These are phyloP conservation scores for Umbilicus rupestris DNA, from an alignment of 164 flowering plant genomes.

Conservation along the genomic window DNA sequence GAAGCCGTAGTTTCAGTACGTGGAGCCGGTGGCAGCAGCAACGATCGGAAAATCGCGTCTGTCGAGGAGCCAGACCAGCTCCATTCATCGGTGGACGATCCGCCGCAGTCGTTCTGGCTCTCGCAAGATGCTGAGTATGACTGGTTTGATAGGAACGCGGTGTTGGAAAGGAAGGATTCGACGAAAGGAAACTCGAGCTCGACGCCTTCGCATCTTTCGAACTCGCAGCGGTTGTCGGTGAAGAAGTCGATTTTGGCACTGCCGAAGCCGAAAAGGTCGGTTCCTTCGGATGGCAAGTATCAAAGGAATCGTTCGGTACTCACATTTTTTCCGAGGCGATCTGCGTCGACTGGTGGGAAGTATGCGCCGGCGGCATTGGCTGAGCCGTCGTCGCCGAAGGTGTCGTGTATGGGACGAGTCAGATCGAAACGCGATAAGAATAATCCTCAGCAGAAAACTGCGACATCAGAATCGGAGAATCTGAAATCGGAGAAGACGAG, in stretches of 20 bases:
- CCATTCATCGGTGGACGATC: slow-evolving; percentile 25
- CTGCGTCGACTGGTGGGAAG: slow-evolving; percentile 22
- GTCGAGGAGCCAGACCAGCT: neutral
- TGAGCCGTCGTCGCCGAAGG: slow-evolving; percentile 80
- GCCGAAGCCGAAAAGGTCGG: slow-evolving; percentile 46
- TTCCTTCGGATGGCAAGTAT: slow-evolving; percentile 19
- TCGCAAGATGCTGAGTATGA: slow-evolving; percentile 65
- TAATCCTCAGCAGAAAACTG: neutral
- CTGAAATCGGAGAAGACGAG: neutral
- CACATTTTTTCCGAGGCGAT: slow-evolving; percentile 40
- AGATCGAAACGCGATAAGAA: slow-evolving; percentile 43
- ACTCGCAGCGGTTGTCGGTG: slow-evolving; percentile 37
- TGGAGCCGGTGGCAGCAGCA: neutral
- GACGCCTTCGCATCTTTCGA: slow-evolving; percentile 21
- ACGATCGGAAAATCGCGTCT: neutral
- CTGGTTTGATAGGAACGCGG: slow-evolving; percentile 65
- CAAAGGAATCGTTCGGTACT: slow-evolving; percentile 21
- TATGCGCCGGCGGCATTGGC: slow-evolving; percentile 11
- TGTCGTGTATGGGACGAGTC: slow-evolving; percentile 76
- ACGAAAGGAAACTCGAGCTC: slow-evolving; percentile 28
- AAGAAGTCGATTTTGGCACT: slow-evolving; percentile 52
- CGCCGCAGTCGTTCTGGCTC: slow-evolving; percentile 74
- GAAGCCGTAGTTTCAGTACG: neutral
- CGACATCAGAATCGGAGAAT: neutral
- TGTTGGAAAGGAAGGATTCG: slow-evolving; percentile 54